A percentile compares a stretch with the other conserved stretches of the same genome.
These are phyloP conservation scores for Cladophialophora carrionii DNA, from an alignment of 2,329 filamentous ascomycete species.

Conservation along the genomic window DNA sequence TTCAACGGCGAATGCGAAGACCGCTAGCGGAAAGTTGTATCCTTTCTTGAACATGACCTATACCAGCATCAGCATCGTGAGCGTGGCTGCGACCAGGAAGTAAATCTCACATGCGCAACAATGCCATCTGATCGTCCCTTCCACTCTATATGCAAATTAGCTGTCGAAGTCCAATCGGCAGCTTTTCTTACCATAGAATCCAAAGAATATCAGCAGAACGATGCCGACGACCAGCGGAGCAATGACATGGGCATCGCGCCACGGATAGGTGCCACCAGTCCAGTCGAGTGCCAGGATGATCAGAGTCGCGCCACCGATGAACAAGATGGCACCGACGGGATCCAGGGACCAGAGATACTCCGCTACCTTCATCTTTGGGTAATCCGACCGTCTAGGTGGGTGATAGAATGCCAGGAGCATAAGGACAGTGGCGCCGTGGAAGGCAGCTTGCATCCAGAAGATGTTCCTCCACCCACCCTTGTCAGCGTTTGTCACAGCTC, in stretches of 20 bases:
- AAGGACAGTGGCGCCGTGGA: constrained; percentile 54
- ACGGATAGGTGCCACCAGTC: constrained; percentile 47
- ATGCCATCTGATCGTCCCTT: constrained; percentile 59
- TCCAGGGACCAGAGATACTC: constrained; percentile 54
- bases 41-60: constrained; percentile 56
- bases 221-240: constrained; percentile 48
- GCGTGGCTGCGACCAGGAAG: no score
- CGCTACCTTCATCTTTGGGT: constrained; percentile 45
- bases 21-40: constrained; percentile 58
- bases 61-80: not conserved
- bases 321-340: constrained; percentile 52
- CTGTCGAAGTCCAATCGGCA: not conserved
- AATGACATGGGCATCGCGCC: constrained; percentile 44
- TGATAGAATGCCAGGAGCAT: constrained; percentile 55
- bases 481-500: constrained; percentile 53
- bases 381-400: constrained; percentile 47
- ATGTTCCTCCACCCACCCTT: constrained; percentile 59
- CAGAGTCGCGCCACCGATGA: constrained; percentile 50
- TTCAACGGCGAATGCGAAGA: constrained; percentile 61
- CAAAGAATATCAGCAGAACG: constrained; percentile 1
- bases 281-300: constrained; percentile 54
- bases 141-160: constrained; percentile 52
- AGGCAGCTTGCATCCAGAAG: constrained; percentile 62
- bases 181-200: constrained; percentile 2
- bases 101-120: constrained; percentile 49